phyloP scores from a whole-genome alignment of 768 basidiomycete species.

The Tulasnella sp. region DNA sequence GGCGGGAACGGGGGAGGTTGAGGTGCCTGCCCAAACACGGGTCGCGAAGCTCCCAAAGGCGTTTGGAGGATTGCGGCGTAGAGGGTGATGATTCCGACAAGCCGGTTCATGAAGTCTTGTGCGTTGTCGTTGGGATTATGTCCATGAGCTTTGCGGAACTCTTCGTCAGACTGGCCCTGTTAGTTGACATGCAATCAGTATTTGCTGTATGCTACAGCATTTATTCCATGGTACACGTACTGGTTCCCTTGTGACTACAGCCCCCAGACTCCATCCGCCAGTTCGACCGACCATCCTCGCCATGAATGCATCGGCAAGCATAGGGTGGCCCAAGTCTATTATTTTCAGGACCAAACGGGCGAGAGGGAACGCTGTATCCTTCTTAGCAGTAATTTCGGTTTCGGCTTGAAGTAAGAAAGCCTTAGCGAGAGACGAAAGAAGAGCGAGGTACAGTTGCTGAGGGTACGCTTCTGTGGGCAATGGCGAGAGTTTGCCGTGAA shows the following conservation, averaged over 20 bases:
- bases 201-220: no score
- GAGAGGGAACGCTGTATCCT: constrained; percentile 72
- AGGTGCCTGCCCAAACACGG: background rate
- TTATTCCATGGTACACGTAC: constrained; percentile 29
- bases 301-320: constrained; percentile 67
- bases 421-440: constrained; percentile 82
- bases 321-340: constrained; percentile 36
- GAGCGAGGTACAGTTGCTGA: constrained; percentile 50
- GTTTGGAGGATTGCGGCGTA: constrained; percentile 62
- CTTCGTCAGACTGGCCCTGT: constrained; percentile 26
- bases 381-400: constrained; percentile 83
- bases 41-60: constrained; percentile 1
- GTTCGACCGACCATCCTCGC: constrained; percentile 76
- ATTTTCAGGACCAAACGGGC: constrained; percentile 65
- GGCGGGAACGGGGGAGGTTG: constrained; percentile 19
- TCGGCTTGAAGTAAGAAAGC: constrained; percentile 84
- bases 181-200: background rate
- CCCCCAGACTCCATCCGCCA: constrained; percentile 79
- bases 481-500: constrained; percentile 30
- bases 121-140: constrained; percentile 19
- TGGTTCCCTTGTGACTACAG: constrained; percentile 42
- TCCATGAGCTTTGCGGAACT: constrained; percentile 30
- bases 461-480: constrained; percentile 24
- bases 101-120: constrained; percentile 57
- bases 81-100: constrained; percentile 72